These are phyloP conservation scores for Geotrichum carabidarum DNA, from an alignment of 1,139 yeast genomes.

Conservation along the genomic window DNA sequence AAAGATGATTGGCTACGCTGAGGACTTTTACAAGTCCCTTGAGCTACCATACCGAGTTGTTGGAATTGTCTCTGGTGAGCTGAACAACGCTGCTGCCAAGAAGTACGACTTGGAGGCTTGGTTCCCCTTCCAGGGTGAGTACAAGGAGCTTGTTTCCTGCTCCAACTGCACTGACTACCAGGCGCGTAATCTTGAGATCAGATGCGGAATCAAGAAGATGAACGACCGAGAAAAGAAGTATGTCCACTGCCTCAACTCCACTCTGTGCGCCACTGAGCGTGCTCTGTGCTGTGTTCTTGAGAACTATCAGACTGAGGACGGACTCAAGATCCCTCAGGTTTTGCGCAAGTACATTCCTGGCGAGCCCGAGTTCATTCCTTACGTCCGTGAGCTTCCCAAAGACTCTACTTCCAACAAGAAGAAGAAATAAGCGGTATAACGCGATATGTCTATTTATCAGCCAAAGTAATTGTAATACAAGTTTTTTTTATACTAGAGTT, in stretches of 20 bases:
- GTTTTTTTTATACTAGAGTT: background rate
- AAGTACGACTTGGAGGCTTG: constrained; percentile 98
- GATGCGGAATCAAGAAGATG: constrained; percentile 96
- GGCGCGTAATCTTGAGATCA: constrained; percentile 94
- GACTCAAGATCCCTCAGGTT: constrained; percentile 88
- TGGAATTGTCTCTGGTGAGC: constrained; percentile 96
- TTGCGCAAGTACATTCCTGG: constrained; percentile 95
- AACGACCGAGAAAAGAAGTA: constrained; percentile 95
- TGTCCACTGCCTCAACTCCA: constrained; percentile 96
- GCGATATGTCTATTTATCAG: background rate
- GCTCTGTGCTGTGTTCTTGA: constrained; percentile 95
- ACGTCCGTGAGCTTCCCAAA: constrained; percentile 85
- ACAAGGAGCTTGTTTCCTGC: constrained; percentile 96
- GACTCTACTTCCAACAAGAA: constrained; percentile 37
- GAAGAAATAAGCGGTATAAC: constrained; percentile 11
- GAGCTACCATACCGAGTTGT: constrained; percentile 95
- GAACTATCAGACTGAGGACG: constrained; percentile 96
- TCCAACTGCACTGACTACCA: constrained; percentile 99
- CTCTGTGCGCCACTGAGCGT: constrained; percentile 96
- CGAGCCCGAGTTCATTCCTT: constrained; percentile 94
- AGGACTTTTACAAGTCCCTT: constrained; percentile 87
- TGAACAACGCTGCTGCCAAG: constrained; percentile 98
- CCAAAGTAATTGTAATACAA: background rate
- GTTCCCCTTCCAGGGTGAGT: constrained; percentile 99
- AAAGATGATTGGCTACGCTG: constrained; percentile 84